A percentile compares a stretch with the other conserved stretches of the same genome.
Evolutionary conservation across 2,329 filamentous ascomycete genomes (phyloP).

Genomic region (Nemania bipapillata): DNA sequence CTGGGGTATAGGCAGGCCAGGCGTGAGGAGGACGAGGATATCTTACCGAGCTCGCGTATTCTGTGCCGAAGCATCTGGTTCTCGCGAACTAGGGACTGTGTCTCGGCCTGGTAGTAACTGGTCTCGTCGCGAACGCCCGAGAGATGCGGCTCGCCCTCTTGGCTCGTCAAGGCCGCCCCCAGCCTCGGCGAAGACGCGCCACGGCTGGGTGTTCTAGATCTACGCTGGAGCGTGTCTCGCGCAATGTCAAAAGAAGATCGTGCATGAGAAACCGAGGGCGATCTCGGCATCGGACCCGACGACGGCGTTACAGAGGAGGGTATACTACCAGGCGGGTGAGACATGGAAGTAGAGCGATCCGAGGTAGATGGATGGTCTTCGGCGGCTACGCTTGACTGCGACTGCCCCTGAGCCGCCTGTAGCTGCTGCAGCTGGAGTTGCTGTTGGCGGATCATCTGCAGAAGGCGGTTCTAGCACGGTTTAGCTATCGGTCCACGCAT

Average conservation of each 20-base stretch:
- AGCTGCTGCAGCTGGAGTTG: slow-evolving; percentile 75
- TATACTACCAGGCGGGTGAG: slow-evolving; percentile 51
- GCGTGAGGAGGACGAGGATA: neutral
- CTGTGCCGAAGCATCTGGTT: slow-evolving; percentile 84
- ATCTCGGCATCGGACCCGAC: slow-evolving; percentile 62
- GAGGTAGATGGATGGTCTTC: slow-evolving; percentile 63
- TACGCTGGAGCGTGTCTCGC: slow-evolving; percentile 65
- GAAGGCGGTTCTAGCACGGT: slow-evolving; percentile 72
- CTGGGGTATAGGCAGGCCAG: neutral
- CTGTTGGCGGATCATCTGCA: slow-evolving; percentile 80
- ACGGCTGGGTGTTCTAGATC: slow-evolving; percentile 69
- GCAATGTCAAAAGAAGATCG: slow-evolving; percentile 70
- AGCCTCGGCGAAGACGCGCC: slow-evolving; percentile 66
- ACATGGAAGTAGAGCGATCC: slow-evolving; percentile 57
- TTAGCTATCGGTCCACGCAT: neutral
- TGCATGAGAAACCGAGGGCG: slow-evolving; percentile 61
- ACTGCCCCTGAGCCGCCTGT: slow-evolving; percentile 58
- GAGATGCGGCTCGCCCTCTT: slow-evolving; percentile 68
- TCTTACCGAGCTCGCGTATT: slow-evolving; percentile 75
- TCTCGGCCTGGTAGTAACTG: slow-evolving; percentile 84
- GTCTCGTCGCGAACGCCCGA: slow-evolving; percentile 77
- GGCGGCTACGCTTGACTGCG: slow-evolving; percentile 57
- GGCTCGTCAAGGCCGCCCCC: slow-evolving; percentile 67
- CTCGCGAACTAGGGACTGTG: slow-evolving; percentile 78
- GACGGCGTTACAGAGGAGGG: slow-evolving; percentile 53